Percentiles rank a stretch among this genome's conserved stretches.
Evolutionary conservation across 108 stramenopile genomes (phyloP).

Genomic region (Fistulifera pelliculosa): DNA sequence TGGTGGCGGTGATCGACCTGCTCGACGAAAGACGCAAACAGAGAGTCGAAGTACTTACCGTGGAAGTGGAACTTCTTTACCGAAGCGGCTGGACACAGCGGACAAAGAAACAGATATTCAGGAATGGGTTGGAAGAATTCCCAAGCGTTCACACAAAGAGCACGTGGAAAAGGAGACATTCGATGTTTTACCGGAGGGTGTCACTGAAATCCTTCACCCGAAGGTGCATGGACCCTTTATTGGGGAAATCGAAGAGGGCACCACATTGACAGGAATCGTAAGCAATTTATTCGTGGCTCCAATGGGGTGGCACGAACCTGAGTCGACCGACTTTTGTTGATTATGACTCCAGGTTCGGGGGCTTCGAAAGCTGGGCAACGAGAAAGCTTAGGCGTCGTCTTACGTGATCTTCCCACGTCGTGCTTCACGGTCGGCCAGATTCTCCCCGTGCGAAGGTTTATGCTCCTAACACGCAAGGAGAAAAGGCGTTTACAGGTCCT

Average conservation of each 20-base stretch:
- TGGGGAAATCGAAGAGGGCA: conserved; percentile 78
- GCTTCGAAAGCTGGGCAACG: conserved; percentile 24
- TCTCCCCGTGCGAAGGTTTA: conserved; percentile 69
- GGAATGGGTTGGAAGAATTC: conserved; percentile 71
- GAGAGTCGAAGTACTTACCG: background rate
- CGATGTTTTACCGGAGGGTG: conserved; percentile 75
- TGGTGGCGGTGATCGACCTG: conserved; percentile 82
- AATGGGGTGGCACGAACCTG: conserved; percentile 69
- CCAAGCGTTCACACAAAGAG: conserved; percentile 47
- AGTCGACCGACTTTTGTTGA: conserved; percentile 83
- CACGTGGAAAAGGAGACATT: conserved; percentile 46
- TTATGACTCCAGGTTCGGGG: conserved; percentile 42
- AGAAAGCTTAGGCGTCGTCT: conserved; percentile 49
- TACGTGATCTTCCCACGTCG: conserved; percentile 67
- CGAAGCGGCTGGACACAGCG: conserved; percentile 46
- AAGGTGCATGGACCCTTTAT: conserved; percentile 84
- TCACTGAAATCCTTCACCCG: conserved; percentile 75
- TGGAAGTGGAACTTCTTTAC: conserved; percentile 28
- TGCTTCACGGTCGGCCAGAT: conserved; percentile 75
- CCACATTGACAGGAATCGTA: conserved; percentile 66
- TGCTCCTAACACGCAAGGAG: conserved; percentile 67
- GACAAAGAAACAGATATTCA: conserved; percentile 42
- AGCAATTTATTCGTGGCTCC: conserved; percentile 84
- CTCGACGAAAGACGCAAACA: conserved; percentile 30
- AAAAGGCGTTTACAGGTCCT: conserved; percentile 72